These are phyloP conservation scores for Volutella citrinella DNA, from an alignment of 2,329 filamentous ascomycete genomes.

Conservation along the genomic window DNA sequence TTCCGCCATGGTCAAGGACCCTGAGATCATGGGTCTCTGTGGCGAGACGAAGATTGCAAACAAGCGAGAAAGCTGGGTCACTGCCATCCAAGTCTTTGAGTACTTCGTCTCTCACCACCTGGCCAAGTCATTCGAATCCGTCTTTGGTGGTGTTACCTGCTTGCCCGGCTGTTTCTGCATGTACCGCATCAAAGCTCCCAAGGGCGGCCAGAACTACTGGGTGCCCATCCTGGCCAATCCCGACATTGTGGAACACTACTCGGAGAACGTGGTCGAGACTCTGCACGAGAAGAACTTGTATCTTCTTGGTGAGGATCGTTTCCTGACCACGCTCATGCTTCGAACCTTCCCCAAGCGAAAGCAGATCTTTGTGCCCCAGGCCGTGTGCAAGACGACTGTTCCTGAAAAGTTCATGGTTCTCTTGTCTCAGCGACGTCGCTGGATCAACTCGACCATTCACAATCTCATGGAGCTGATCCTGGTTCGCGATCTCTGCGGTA, in stretches of 20 bases:
- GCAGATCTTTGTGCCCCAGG: constrained; percentile 97
- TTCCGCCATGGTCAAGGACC: constrained; percentile 98
- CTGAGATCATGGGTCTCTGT: constrained; percentile 98
- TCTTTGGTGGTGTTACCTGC: constrained; percentile 98
- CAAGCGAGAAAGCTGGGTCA: constrained; percentile 91
- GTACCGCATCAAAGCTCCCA: constrained; percentile 99
- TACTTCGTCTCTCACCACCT: constrained; percentile 99
- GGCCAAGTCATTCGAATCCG: constrained; percentile 94
- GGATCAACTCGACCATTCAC: constrained; percentile 99
- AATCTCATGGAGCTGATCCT: constrained; percentile 97
- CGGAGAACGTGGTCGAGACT: constrained; percentile 97
- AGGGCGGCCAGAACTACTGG: constrained; percentile 99
- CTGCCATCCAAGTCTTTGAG: constrained; percentile 98
- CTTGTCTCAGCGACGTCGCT: constrained; percentile 89
- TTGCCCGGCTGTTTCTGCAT: constrained; percentile 99
- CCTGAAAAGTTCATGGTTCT: constrained; percentile 90
- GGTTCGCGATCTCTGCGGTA: constrained; percentile 93
- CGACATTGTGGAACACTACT: constrained; percentile 98
- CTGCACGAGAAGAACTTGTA: constrained; percentile 96
- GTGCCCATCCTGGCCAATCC: constrained; percentile 97
- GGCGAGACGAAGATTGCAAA: constrained; percentile 99
- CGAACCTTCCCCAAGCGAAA: constrained; percentile 99
- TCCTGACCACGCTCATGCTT: constrained; percentile 94
- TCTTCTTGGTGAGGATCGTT: constrained; percentile 89
- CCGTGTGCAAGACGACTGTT: constrained; percentile 97